Evolutionary conservation across 129 eudicot species (phyloP), one percentile per base, ranked within the genome.

Genomic region (Scalesia atractyloides): DNA sequence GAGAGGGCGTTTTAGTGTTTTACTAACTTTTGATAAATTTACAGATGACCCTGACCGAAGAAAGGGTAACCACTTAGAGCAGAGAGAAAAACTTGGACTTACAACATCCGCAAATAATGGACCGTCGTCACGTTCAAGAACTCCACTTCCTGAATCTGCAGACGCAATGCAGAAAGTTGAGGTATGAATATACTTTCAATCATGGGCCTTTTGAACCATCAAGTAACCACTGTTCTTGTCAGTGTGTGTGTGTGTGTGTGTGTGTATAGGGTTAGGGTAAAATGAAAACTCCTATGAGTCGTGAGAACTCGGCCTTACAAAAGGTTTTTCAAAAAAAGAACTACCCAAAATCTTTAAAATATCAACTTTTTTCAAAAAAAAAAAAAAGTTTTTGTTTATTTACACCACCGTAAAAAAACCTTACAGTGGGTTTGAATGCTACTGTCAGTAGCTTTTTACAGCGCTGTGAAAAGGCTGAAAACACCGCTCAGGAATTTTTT

Each of bases 51-150:
- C 98, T 7, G 86, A 74, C 62, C 66, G 85, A 81, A 89, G 91
- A 70, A 89, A 74, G 77, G 95, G 94, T 58, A 87, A 85, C 84
- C 94, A 92, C 79, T 82, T 92, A 83, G 96, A 87, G 82, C 98
- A 92, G 81, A 85, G 96, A 76, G 98, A 92, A 73, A 89, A 77
- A 77, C 72, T 92, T 66, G 98, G 98, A 36, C 80, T 92, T 74
- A 76, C 79, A 48, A 72, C 86, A 26, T 81, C 81, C 22, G 78
- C 78, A 26, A 72, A 78, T 44, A 85, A 80, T 77, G 91, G 78
- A 72, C 64, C 77, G 2, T 60, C 66, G 2, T 72, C 91, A 46
- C 76, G 67, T 68, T 49, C 89, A 12, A 84, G 83, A 71, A 78
- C 85, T 34, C 90, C 98, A 54, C 85, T 73, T 67, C 79, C 88